Base-by-base conservation (phyloP, 768 basidiomycete genomes). In the Phaeotremella skinneri region DNA sequence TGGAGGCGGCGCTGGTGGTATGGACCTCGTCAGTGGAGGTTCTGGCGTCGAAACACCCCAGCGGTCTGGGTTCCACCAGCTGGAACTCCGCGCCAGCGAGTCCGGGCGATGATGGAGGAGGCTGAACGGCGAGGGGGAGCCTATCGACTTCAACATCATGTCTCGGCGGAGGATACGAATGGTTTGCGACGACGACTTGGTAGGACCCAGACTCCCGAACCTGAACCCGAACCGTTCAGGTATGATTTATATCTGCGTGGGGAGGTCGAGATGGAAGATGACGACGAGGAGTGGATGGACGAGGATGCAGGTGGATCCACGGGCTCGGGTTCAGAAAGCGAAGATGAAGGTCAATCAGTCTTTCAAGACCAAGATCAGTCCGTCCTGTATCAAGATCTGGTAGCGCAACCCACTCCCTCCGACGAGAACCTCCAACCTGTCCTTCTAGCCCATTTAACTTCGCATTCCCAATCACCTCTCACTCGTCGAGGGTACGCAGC, bases 361-460 rank as follows among this genome's bases (percentile, higher is more conserved):
- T 54, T n/a, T n/a, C n/a, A 37, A 29, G 61, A 59, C 7, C 54
- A 63, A 21, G 63, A 60, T 21, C 63, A 61, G n/a, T 26, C 53
- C 4, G 27, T 9, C 5, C 52, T 68, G 11, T 68, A 68, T 45
- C 58, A 58, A 3, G 69, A 68, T 37, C 55, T 71, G 23, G 21
- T 68, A 20, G 51, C 53, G 13, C 21, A 39, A 41, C 56, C 13
- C 39, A 32, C 17, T 30, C 56, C 39, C 13, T 34, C 52, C 11
- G 50, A 69, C 5, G 59, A 59, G 20, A 49, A 61, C 42, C 47
- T 69, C 9, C 72, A 73, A 55, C 65, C 69, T n/a, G 72, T 73
- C 27, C 62, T 73, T 3, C 60, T 73, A 5, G 72, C 72, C 21
- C 72, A 73, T 55, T 51, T 73, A 11, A 73, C 72, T 2, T 69